Evolutionary conservation across 352 stramenopile genomes (phyloP).

Genomic region (Plasmopara halstedii): DNA sequence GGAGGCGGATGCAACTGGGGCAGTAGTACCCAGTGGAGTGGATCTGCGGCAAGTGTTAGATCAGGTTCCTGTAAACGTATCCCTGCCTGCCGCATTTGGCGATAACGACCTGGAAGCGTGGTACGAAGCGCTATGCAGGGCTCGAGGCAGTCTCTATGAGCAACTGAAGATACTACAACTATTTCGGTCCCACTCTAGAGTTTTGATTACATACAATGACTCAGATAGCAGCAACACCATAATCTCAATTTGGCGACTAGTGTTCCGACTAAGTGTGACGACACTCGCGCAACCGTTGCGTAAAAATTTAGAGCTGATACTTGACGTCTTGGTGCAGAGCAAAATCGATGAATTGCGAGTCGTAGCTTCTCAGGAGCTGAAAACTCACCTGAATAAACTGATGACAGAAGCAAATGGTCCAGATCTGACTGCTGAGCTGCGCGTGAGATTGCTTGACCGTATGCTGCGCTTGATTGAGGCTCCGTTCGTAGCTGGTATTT

Average conservation of each 20-base stretch:
- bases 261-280: conserved; percentile 55
- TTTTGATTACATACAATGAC: conserved; percentile 22
- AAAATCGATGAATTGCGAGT: conserved; percentile 11
- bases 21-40: conserved; percentile 22
- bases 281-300: conserved; percentile 27
- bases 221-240: conserved; percentile 4
- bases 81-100: conserved; percentile 27
- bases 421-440: conserved; percentile 8
- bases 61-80: conserved; percentile 24
- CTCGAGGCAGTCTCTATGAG: conserved; percentile 35
- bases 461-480: conserved; percentile 56
- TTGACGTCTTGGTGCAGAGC: conserved; percentile 34
- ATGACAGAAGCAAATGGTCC: conserved; percentile 7
- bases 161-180: conserved; percentile 72
- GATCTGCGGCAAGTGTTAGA: conserved; percentile 24
- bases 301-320: conserved; percentile 63
- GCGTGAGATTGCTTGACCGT: conserved; percentile 36
- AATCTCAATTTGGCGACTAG: conserved; percentile 37
- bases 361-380: conserved; percentile 33
- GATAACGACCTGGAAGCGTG: conserved; percentile 30
- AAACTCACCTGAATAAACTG: conserved; percentile 25
- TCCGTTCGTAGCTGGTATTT: conserved; percentile 39
- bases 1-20: conserved; percentile 25
- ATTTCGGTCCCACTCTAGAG: conserved; percentile 53
- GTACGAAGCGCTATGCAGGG: conserved; percentile 32